Conservation (phyloP, 1,284 basidiomycete species). For the Sanghuangporus baumii region DNA sequence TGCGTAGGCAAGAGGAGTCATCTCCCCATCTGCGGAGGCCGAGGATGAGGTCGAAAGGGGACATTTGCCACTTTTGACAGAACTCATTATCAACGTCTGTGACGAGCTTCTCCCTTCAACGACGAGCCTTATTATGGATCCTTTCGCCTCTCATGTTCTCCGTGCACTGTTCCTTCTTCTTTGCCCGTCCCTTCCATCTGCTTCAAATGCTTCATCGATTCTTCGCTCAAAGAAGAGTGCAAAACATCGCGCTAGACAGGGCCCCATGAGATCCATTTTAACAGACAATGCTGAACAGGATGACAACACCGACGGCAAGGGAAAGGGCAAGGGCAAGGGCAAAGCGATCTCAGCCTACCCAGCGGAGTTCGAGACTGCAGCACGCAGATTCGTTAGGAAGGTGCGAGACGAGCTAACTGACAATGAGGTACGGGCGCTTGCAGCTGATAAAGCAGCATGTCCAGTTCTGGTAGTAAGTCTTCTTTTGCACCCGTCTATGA, state of each 20-base stretch:
- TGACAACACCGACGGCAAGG: slow-evolving; percentile 24
- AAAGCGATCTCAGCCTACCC: slow-evolving; percentile 37
- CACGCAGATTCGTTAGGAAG: slow-evolving; percentile 47
- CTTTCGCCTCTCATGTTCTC: slow-evolving; percentile 85
- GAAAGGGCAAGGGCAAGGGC: slow-evolving; percentile 23
- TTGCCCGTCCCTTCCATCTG: slow-evolving; percentile 45
- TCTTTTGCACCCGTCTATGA: slow-evolving; percentile 17
- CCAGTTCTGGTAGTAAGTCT: slow-evolving; percentile 67
- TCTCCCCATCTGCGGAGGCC: slow-evolving; percentile 46
- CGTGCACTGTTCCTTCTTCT: slow-evolving; percentile 75
- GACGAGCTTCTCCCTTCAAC: slow-evolving; percentile 71
- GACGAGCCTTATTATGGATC: slow-evolving; percentile 65
- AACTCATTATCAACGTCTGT: slow-evolving; percentile 58
- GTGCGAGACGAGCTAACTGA: slow-evolving; percentile 51
- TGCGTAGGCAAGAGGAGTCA: slow-evolving; percentile 53
- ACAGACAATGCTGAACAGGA: slow-evolving; percentile 23
- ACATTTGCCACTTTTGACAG: slow-evolving; percentile 67
- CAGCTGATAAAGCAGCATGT: slow-evolving; percentile 76
- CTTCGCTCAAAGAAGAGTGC: slow-evolving; percentile 75
- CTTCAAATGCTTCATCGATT: slow-evolving; percentile 28
- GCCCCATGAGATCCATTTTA: slow-evolving; percentile 70
- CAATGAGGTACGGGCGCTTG: slow-evolving; percentile 80
- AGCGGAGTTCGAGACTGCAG: slow-evolving; percentile 43
- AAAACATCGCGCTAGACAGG: slow-evolving; percentile 71
- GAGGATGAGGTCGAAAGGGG: slow-evolving; percentile 43